Conservation (phyloP, 1,284 basidiomycete genomes). For the Mycena sp. region DNA sequence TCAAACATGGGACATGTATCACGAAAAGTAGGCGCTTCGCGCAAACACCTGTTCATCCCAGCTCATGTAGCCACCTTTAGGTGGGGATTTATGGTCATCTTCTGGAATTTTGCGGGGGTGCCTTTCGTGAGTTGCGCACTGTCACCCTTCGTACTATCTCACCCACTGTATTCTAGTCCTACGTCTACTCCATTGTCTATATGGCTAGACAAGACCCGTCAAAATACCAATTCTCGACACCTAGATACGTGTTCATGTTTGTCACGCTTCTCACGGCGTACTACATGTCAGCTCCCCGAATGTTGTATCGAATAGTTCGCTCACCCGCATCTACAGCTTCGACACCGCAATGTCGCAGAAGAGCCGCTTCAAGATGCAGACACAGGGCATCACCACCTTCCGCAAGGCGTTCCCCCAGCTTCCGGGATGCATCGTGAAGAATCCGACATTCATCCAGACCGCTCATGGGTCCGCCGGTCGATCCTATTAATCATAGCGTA, state of each 20-base stretch:
- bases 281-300: slow-evolving; percentile 70
- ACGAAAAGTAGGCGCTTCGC: slow-evolving; percentile 77
- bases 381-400: slow-evolving; percentile 87
- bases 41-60: not conserved
- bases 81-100: slow-evolving; percentile 95
- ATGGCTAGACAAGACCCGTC: slow-evolving; percentile 95
- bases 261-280: slow-evolving; percentile 85
- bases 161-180: slow-evolving; percentile 69
- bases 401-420: slow-evolving; percentile 95
- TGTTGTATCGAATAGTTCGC: slow-evolving; percentile 26
- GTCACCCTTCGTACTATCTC: not conserved
- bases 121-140: slow-evolving; percentile 69
- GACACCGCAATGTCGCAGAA: slow-evolving; percentile 98
- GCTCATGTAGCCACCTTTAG: slow-evolving; percentile 39
- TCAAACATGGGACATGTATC: slow-evolving; percentile 99
- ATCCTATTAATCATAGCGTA: too few relatives aligned
- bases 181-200: slow-evolving; percentile 97
- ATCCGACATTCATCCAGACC: slow-evolving; percentile 94
- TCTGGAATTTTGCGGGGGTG: slow-evolving; percentile 98
- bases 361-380: slow-evolving; percentile 97
- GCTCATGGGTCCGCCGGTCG: slow-evolving; percentile 86
- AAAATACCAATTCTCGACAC: slow-evolving; percentile 88
- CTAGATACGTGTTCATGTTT: slow-evolving; percentile 77
- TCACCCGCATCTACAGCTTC: slow-evolving; percentile 61
- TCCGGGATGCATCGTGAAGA: slow-evolving; percentile 86